Base-by-base conservation (phyloP, 352 stramenopile genomes). In the Globisporangium ultimum region DNA sequence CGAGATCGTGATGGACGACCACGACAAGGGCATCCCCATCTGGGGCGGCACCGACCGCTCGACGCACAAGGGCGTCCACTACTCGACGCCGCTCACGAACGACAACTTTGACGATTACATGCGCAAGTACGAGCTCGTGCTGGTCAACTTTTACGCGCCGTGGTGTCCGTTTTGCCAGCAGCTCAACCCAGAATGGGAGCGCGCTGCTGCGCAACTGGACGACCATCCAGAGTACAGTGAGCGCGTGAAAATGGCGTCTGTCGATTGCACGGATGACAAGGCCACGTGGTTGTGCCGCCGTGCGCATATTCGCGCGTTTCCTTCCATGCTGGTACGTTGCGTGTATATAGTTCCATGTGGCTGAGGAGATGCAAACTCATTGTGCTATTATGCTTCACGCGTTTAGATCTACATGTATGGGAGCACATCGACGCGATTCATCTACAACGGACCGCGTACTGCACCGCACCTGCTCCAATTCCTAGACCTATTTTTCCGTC, bases 141-240 rank as follows among this genome's bases (percentile, higher is more conserved):
- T 94, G 32, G 80, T 94, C 49, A 92, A 94, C 60, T 94, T 87
- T 55, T 93, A 91, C 58, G 85, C 85, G 20, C 85, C 83, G 0
- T 94, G 85, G 85, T 94, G 85, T 63, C 77, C 70, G 20, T 94
- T 78, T 65, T 87, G 77, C 48, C 85, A 88, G 56, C 61, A 83
- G 50, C 73, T 94, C 38, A 80, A 89, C 55, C 85, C 85, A 0
- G 76, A 90, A 48, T 94, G 85, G 85, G 80, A 92, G 52, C 70
- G 74, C 47, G 85, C 83, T 0, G 85, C 85, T 9, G 73, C 78
- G 17, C 79, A 91, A 60, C 58, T 92, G 22, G 66, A 76, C 0
- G 81, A 91, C 53, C 83, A 93, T 46, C 83, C 83, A 1, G 82
- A 92, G 61, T 94, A 91, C 72, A 78, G 68, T 53, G 78, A 92